These are phyloP conservation scores for Populus deltoides DNA, from an alignment of 345 rosid genomes.

Conservation along the genomic window DNA sequence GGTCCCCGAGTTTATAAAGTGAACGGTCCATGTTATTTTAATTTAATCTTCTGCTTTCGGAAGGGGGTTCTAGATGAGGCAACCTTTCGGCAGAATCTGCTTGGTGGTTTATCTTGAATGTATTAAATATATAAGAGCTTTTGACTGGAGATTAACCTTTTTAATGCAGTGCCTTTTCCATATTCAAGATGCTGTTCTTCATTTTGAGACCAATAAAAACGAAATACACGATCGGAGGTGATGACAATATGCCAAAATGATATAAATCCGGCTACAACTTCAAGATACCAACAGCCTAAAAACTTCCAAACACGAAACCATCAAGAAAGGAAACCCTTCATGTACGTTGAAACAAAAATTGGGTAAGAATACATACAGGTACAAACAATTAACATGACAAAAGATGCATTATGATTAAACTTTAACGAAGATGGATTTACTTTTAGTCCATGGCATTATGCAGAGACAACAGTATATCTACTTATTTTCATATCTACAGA, in stretches of 20 bases:
- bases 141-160: constrained; percentile 11
- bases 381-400: constrained; percentile 6
- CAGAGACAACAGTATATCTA: neutral
- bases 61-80: constrained; percentile 12
- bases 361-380: neutral
- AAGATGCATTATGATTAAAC: constrained; percentile 1
- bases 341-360: constrained; percentile 26
- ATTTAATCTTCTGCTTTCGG: neutral
- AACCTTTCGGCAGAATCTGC: constrained; percentile 38
- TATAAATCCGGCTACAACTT: constrained; percentile 9
- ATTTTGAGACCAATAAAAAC: constrained; percentile 20
- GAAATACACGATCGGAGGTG: constrained; percentile 23
- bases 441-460: neutral
- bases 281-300: constrained; percentile 29
- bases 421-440: neutral
- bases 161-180: neutral
- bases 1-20: constrained; percentile 14
- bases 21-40: constrained; percentile 18
- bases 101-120: constrained; percentile 15
- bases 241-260: constrained; percentile 16
- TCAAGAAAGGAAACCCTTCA: constrained; percentile 30
- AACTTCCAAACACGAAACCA: constrained; percentile 21
- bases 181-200: neutral
- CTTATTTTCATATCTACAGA: neutral
- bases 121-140: constrained; percentile 5